A percentile compares a stretch with the other conserved stretches of the same genome.
These are phyloP conservation scores for Metschnikowia lachancei DNA, from an alignment of 805 yeast genomes.

Conservation along the genomic window DNA sequence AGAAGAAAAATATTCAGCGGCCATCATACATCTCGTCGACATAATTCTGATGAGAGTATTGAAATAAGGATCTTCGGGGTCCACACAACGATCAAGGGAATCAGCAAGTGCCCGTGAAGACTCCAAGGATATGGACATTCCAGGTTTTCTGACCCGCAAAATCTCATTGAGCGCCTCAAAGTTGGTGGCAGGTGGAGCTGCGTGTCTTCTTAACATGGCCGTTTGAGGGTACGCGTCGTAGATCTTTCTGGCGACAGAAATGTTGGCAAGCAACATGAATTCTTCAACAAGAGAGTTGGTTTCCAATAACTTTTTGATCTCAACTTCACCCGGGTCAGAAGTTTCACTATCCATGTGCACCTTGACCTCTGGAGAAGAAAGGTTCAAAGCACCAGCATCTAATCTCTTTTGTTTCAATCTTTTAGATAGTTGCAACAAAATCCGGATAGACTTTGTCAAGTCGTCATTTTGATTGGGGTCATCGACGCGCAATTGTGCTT, in stretches of 20 bases:
- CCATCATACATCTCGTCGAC: constrained; percentile 99
- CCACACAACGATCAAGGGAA: constrained; percentile 84
- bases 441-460: constrained; percentile 85
- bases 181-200: constrained; percentile 93
- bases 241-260: constrained; percentile 90
- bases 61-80: constrained; percentile 81
- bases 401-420: constrained; percentile 79
- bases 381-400: constrained; percentile 92
- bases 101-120: constrained; percentile 91
- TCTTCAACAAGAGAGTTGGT: constrained; percentile 97
- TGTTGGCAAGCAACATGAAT: constrained; percentile 96
- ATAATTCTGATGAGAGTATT: constrained; percentile 90
- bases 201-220: constrained; percentile 97
- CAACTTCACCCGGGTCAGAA: constrained; percentile 94
- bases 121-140: constrained; percentile 71
- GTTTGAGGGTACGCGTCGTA: constrained; percentile 94
- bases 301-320: constrained; percentile 79
- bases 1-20: constrained; percentile 94
- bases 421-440: constrained; percentile 73
- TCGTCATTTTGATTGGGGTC: constrained; percentile 75
- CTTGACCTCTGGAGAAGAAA: constrained; percentile 97
- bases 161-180: constrained; percentile 88
- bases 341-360: constrained; percentile 97
- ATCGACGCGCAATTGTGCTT: constrained; percentile 89
- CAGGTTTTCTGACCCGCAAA: constrained; percentile 70